A percentile compares a stretch with the other conserved stretches of the same genome.
Conservation (phyloP, 1,284 basidiomycete genomes). For the Mycosarcoma maydis region DNA sequence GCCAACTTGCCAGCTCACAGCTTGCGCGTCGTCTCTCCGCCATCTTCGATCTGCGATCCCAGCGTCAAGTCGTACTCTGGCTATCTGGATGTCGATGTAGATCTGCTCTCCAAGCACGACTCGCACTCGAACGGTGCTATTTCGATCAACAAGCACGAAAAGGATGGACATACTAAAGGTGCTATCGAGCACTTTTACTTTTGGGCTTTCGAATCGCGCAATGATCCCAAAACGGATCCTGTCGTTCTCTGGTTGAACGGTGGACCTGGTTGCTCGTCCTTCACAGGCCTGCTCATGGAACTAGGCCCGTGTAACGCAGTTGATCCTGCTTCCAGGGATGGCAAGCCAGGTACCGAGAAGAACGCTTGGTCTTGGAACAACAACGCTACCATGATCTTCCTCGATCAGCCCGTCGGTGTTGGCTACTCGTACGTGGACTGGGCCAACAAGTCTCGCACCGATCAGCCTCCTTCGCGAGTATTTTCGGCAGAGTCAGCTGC, state of each 20-base stretch:
- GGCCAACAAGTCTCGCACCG: conserved; percentile 51
- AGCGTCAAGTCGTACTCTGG: conserved; percentile 56
- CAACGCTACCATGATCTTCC: conserved; percentile 63
- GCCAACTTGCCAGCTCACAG: conserved; percentile 62
- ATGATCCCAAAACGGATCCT: conserved; percentile 57
- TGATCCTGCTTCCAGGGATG: conserved; percentile 30
- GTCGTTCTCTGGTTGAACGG: conserved; percentile 65
- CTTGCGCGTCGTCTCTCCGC: conserved; percentile 55
- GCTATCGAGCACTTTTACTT: conserved; percentile 66
- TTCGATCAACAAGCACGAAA: conserved; percentile 18
- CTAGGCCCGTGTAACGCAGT: conserved; percentile 63
- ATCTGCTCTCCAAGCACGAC: conserved; percentile 48
- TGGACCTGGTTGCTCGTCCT: conserved; percentile 62
- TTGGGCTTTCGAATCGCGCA: conserved; percentile 64
- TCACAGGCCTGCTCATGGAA: conserved; percentile 65
- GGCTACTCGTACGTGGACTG: conserved; percentile 65
- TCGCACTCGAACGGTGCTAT: background rate
- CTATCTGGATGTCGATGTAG: conserved; percentile 66
- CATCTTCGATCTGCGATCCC: conserved; percentile 55
- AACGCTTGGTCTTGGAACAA: conserved; percentile 63
- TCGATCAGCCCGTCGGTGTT: conserved; percentile 65
- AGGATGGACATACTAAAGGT: conserved; percentile 42
- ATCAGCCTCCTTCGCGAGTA: conserved; percentile 56
- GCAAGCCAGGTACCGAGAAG: conserved; percentile 46
- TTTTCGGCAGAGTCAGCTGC: conserved; percentile 55